Evolutionary conservation across 208 protist species (phyloP).

Genomic region (Crithidia brevicula): DNA sequence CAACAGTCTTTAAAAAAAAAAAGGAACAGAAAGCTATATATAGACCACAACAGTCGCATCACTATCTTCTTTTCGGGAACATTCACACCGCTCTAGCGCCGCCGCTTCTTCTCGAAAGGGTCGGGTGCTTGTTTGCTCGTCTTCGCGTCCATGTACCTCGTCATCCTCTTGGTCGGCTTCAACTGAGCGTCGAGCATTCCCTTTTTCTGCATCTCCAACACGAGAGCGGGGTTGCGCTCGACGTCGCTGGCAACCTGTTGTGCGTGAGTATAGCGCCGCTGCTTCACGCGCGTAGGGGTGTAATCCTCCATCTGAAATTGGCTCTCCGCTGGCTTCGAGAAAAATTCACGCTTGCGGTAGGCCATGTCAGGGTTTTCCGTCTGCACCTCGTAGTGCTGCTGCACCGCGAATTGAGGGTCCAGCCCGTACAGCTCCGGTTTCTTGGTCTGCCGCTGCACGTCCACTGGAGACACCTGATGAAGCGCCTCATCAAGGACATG

Average conservation of each 20-base stretch:
- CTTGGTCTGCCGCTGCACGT: conserved; percentile 71
- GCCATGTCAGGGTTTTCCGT: conserved; percentile 76
- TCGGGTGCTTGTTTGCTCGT: conserved; percentile 39
- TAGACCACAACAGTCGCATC: too few relatives aligned
- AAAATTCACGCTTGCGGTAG: conserved; percentile 77
- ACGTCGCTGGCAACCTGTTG: conserved; percentile 60
- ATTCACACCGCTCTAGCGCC: neutral
- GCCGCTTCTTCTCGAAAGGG: conserved; percentile 29
- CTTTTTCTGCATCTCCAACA: conserved; percentile 45
- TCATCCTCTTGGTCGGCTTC: conserved; percentile 56
- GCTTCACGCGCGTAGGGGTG: conserved; percentile 57
- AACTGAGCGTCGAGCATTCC: conserved; percentile 57
- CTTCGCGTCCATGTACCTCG: conserved; percentile 41
- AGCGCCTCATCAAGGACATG: conserved; percentile 64
- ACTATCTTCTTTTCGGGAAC: too few relatives aligned
- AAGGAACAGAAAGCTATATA: conserved; percentile 1
- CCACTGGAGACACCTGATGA: conserved; percentile 23
- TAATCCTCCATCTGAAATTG: conserved; percentile 89
- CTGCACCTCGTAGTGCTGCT: conserved; percentile 80
- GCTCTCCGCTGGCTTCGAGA: conserved; percentile 54
- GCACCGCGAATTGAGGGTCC: conserved; percentile 83
- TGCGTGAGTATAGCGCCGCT: conserved; percentile 64
- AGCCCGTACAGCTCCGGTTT: conserved; percentile 73
- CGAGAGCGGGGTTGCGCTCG: conserved; percentile 55
- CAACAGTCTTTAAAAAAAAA: neutral